Conservation (phyloP, 345 rosid genomes). For the Corymbia maculata region DNA sequence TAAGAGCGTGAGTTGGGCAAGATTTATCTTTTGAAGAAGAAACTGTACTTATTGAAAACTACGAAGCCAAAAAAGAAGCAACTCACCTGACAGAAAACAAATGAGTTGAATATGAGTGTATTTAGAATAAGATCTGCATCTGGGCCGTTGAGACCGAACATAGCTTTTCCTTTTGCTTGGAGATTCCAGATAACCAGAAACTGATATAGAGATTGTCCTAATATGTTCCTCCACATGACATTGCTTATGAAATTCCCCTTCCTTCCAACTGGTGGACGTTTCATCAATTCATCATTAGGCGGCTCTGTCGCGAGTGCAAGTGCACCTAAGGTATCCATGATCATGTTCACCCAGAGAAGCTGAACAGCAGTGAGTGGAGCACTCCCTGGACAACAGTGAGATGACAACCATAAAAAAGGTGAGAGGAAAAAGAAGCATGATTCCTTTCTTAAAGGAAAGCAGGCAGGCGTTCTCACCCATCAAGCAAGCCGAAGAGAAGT, state of each 20-base stretch:
- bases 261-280: slow-evolving; percentile 53
- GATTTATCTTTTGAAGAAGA: not conserved
- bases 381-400: slow-evolving; percentile 28
- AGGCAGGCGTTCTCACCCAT: slow-evolving; percentile 40
- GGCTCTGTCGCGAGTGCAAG: slow-evolving; percentile 86
- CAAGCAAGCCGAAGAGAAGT: slow-evolving; percentile 90
- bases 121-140: slow-evolving; percentile 47
- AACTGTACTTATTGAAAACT: not conserved
- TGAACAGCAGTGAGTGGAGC: slow-evolving; percentile 81
- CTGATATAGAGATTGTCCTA: slow-evolving; percentile 81
- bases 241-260: slow-evolving; percentile 72
- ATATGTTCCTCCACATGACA: slow-evolving; percentile 93
- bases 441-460: not conserved
- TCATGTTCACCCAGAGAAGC: slow-evolving; percentile 82
- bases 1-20: not conserved
- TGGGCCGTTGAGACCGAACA: slow-evolving; percentile 44
- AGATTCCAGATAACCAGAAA: slow-evolving; percentile 54
- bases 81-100: slow-evolving; percentile 86
- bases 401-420: not conserved
- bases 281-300: slow-evolving; percentile 64
- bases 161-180: slow-evolving; percentile 43
- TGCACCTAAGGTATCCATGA: slow-evolving; percentile 86
- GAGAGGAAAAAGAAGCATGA: not conserved
- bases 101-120: slow-evolving; percentile 77
- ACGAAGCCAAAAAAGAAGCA: not conserved